A percentile compares a stretch with the other conserved stretches of the same genome.
These are phyloP conservation scores for Pulveroboletus ravenelii DNA, from an alignment of 768 basidiomycete species.

Conservation along the genomic window DNA sequence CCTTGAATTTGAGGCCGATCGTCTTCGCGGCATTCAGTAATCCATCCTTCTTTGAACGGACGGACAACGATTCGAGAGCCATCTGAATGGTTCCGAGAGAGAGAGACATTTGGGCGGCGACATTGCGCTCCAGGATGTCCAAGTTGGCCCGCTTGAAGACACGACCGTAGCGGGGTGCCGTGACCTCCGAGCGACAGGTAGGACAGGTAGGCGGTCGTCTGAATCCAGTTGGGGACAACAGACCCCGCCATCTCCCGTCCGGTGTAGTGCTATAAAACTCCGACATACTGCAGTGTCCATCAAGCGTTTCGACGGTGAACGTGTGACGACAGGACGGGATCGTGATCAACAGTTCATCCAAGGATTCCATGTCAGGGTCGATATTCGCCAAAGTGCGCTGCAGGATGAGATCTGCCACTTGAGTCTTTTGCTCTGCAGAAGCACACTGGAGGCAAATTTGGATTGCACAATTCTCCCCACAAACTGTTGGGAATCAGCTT, in stretches of 20 bases:
- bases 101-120: conserved; percentile 47
- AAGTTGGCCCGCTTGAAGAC: conserved; percentile 57
- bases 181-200: conserved; percentile 54
- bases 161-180: conserved; percentile 55
- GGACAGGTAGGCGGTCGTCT: conserved; percentile 52
- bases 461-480: conserved; percentile 55
- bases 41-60: conserved; percentile 18
- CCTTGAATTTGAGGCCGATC: conserved; percentile 17
- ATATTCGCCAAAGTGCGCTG: conserved; percentile 48
- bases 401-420: conserved; percentile 59
- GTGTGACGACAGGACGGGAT: conserved; percentile 57
- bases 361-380: conserved; percentile 31
- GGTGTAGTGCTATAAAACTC: conserved; percentile 42
- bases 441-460: conserved; percentile 56
- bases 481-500: conserved; percentile 40
- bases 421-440: conserved; percentile 30
- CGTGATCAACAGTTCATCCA: conserved; percentile 56
- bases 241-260: conserved; percentile 40
- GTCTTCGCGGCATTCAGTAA: conserved; percentile 1
- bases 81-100: conserved; percentile 33
- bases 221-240: conserved; percentile 39
- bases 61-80: conserved; percentile 27
- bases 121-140: conserved; percentile 62
- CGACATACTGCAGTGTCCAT: conserved; percentile 49
- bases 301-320: conserved; percentile 69